phyloP scores from a whole-genome alignment of 139 green algal species.

The Haematococcus sp. region DNA sequence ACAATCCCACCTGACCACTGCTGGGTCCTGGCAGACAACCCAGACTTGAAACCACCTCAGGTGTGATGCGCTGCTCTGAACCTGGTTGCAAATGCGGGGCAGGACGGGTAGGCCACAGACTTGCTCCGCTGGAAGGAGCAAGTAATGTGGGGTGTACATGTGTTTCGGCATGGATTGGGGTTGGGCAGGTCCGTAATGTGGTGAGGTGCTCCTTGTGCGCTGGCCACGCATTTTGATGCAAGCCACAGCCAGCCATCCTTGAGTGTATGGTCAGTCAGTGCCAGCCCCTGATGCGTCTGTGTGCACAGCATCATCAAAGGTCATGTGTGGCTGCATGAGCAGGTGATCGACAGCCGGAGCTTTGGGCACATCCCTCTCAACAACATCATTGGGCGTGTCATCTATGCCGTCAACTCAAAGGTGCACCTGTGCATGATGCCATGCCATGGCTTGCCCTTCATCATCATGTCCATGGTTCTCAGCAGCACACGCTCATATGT shows the following conservation, averaged over 20 bases:
- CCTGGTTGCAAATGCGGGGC: too few species aligned
- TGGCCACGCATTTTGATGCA: too few species aligned
- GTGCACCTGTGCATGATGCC: too few species aligned
- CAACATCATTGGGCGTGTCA: slow-evolving; percentile 39
- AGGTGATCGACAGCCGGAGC: slow-evolving; percentile 39
- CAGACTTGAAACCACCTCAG: slow-evolving; percentile 43
- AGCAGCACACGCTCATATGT: too few species aligned
- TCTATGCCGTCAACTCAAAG: slow-evolving; percentile 23
- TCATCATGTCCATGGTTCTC: too few species aligned
- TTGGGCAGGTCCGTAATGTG: neutral
- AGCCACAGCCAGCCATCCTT: too few species aligned
- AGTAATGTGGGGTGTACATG: neutral
- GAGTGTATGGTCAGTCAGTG: too few species aligned
- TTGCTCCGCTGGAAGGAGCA: too few species aligned
- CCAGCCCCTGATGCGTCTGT: too few species aligned
- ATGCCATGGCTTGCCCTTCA: too few species aligned
- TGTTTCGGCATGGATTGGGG: neutral
- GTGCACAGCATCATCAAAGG: too few species aligned
- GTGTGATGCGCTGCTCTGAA: slow-evolving; percentile 21
- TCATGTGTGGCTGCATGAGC: neutral
- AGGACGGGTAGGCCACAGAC: too few species aligned
- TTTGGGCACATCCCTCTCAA: slow-evolving; percentile 40
- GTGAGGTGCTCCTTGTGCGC: neutral
- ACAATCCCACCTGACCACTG: slow-evolving; percentile 51
- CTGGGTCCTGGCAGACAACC: slow-evolving; percentile 86